Evolutionary conservation across 306 rosid species (phyloP).

Genomic region (Hippophae tibetana): DNA sequence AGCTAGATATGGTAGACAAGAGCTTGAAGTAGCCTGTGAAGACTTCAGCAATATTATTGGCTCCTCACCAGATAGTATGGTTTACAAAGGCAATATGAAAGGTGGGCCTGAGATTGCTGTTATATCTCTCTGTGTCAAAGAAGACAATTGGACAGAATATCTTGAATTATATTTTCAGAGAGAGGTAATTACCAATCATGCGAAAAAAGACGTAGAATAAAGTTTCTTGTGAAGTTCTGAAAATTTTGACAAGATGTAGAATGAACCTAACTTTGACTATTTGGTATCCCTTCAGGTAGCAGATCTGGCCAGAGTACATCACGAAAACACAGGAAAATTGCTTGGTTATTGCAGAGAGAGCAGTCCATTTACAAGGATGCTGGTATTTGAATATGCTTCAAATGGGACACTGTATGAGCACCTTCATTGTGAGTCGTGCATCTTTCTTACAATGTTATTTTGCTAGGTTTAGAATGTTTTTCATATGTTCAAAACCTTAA

Average conservation of each 20-base stretch:
- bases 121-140: slow-evolving; percentile 79
- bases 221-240: slow-evolving; percentile 14
- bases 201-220: not conserved
- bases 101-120: slow-evolving; percentile 97
- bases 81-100: slow-evolving; percentile 88
- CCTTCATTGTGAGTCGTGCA: slow-evolving; percentile 69
- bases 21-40: slow-evolving; percentile 97
- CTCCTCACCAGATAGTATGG: slow-evolving; percentile 92
- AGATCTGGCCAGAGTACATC: slow-evolving; percentile 75
- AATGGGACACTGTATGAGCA: slow-evolving; percentile 88
- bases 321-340: slow-evolving; percentile 70
- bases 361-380: slow-evolving; percentile 85
- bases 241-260: not conserved
- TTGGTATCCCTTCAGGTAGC: slow-evolving; percentile 55
- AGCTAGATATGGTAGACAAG: slow-evolving; percentile 69
- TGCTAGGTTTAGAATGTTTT: slow-evolving; percentile 10
- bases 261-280: not conserved
- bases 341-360: slow-evolving; percentile 86
- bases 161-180: slow-evolving; percentile 87
- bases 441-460: slow-evolving; percentile 1
- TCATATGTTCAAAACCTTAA: slow-evolving; percentile 14
- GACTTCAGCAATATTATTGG: slow-evolving; percentile 99
- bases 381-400: slow-evolving; percentile 88
- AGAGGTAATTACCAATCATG: slow-evolving; percentile 42
- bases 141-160: slow-evolving; percentile 87